Conservation (phyloP, 345 rosid species). For the Heritiera fomes region DNA sequence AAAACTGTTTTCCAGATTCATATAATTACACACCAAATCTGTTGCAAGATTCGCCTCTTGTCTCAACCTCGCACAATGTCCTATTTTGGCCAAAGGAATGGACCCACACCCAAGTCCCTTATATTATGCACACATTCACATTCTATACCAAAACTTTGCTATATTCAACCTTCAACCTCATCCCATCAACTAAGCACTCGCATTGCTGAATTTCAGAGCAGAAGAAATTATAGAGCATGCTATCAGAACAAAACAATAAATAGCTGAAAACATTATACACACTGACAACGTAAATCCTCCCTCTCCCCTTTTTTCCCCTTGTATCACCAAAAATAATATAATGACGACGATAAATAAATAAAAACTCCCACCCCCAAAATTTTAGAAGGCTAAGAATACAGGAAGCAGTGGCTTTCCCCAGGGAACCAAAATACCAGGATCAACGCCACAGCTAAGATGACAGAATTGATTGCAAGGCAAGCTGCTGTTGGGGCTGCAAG, state of each 20-base stretch:
- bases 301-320: neutral
- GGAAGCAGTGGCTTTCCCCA: neutral
- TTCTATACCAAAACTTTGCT: constrained; percentile 19
- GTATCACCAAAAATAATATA: constrained; percentile 11
- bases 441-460: constrained; percentile 43
- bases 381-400: neutral
- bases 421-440: neutral
- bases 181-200: constrained; percentile 12
- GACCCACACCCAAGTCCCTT: constrained; percentile 1
- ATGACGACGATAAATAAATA: neutral
- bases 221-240: neutral
- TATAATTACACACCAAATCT: constrained; percentile 23
- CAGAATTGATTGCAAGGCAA: constrained; percentile 77
- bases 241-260: constrained; percentile 15
- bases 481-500: constrained; percentile 84
- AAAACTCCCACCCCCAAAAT: neutral
- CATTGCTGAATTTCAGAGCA: constrained; percentile 10
- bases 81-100: constrained; percentile 11
- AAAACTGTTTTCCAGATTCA: neutral
- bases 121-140: constrained; percentile 12
- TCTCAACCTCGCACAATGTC: constrained; percentile 13
- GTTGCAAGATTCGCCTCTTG: constrained; percentile 15
- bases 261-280: neutral
- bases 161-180: constrained; percentile 14
- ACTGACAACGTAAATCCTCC: neutral